Evolutionary conservation across 2,329 filamentous ascomycete species (phyloP), one percentile per base, ranked within the genome.

Genomic region (Hysterium pulicare): DNA sequence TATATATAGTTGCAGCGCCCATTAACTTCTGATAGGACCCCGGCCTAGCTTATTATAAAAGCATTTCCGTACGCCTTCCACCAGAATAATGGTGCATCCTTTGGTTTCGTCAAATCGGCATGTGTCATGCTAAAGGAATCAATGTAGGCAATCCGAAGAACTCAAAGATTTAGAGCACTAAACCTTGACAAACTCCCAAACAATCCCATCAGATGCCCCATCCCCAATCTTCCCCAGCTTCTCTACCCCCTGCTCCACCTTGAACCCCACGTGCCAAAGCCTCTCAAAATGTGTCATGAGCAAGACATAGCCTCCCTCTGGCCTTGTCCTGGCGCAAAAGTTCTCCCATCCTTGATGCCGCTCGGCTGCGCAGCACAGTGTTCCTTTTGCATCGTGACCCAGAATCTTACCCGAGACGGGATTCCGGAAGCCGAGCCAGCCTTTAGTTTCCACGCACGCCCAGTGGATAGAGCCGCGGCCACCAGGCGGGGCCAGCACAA

Each of bases 401-500:
- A 70, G 54, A 21, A 62, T 59, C 1, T 44, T 23, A 15, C 48
- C 51, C 19, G 64, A 66, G 2, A 60, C 54, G 15, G 53, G 54
- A 44, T 69, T 67, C 17, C 53, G 54, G 38, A 71, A 71, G 0
- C 68, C 69, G 0, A 70, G 46, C 64, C 66, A 71, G 2, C 67
- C 63, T 4, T 64, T 53, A 21, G 49, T 57, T 26, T 70, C 66
- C 13, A 66, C 56, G 38, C 69, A 71, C 16, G 46, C 38, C 69
- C 69, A 71, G 34, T 69, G 62, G 20, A 55, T 41, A 22, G 48
- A 47, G 11, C 47, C 50, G n/a, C 40, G 49, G 16, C 41, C 42
- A 33, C 47, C 48, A n/a, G 44, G 45, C 57, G 10, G 59, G 53
- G 23, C 57, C 51, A 69, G 55, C 6, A 48, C 41, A 4, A 68